Evolutionary conservation across 805 yeast species (phyloP).

Genomic region (Wickerhamomyces chambardii): DNA sequence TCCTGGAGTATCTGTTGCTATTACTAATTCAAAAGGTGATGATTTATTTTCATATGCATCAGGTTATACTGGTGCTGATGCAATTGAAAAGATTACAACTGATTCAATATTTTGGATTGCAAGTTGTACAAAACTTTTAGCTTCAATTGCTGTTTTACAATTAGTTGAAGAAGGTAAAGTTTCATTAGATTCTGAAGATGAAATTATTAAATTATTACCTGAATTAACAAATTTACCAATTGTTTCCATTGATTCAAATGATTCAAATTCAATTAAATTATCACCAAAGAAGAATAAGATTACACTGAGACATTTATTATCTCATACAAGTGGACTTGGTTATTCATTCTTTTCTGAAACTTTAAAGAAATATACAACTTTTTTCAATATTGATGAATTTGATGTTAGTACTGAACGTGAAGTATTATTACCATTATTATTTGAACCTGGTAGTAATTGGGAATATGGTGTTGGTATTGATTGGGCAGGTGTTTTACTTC

Average conservation of each 20-base stretch:
- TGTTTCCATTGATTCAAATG: constrained; percentile 10
- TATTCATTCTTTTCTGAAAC: constrained; percentile 21
- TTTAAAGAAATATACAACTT: constrained; percentile 13
- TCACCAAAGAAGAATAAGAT: constrained; percentile 18
- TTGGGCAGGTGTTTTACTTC: constrained; percentile 26
- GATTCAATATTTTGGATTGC: constrained; percentile 22
- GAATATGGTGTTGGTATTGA: constrained; percentile 25
- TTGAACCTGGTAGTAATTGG: constrained; percentile 29
- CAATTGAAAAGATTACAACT: constrained; percentile 6
- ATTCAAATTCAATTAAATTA: constrained; percentile 15
- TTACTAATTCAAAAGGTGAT: constrained; percentile 10
- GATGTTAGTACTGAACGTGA: constrained; percentile 6
- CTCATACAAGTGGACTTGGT: constrained; percentile 31
- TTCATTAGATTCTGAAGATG: constrained; percentile 20
- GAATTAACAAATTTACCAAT: constrained; percentile 19
- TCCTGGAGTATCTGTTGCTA: constrained; percentile 9
- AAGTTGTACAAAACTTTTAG: constrained; percentile 23
- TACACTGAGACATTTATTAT: constrained; percentile 24
- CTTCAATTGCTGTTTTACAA: constrained; percentile 21
- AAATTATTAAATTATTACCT: constrained; percentile 21
- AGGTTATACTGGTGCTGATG: constrained; percentile 11
- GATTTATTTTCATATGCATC: constrained; percentile 12
- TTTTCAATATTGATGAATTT: constrained; percentile 10
- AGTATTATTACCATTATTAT: constrained; percentile 16
- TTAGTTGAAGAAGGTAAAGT: constrained; percentile 23